Conservation (phyloP, 345 rosid species). For the Aquilaria yunnanensis region DNA sequence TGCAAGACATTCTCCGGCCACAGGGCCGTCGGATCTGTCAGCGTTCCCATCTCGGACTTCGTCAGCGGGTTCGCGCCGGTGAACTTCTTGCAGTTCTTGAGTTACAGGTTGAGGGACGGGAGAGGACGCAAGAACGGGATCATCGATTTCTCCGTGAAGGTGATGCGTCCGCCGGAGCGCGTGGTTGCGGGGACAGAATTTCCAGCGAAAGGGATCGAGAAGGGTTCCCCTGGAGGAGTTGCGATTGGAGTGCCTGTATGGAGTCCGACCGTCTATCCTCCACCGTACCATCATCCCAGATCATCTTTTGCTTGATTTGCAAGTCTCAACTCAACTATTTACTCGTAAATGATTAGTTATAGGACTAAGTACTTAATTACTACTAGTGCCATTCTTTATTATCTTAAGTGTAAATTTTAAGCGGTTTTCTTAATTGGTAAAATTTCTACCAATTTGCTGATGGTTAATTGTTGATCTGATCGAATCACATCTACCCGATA, state of each 20-base stretch:
- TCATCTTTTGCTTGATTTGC: background rate
- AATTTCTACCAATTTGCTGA: no score
- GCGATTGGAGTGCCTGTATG: conserved; percentile 50
- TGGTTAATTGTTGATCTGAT: no score
- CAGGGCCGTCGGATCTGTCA: conserved; percentile 33
- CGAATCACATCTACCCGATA: no score
- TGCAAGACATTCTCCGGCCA: conserved; percentile 26
- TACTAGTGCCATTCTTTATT: no score
- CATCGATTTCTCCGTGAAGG: conserved; percentile 52
- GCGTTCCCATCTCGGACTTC: conserved; percentile 54
- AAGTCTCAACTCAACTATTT: background rate
- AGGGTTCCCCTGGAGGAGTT: conserved; percentile 13
- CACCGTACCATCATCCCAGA: conserved; percentile 4
- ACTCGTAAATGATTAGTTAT: background rate
- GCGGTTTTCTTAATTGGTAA: no score
- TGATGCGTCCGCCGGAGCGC: conserved; percentile 22
- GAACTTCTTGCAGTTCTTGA: conserved; percentile 55
- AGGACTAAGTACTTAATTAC: no score
- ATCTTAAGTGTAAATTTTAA: no score
- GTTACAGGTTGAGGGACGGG: conserved; percentile 54
- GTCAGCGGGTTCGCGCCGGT: conserved; percentile 40
- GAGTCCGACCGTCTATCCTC: conserved; percentile 4
- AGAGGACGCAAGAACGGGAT: conserved; percentile 45
- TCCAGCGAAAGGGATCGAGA: conserved; percentile 7
- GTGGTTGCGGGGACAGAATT: conserved; percentile 6